phyloP scores from a whole-genome alignment of 163 green algal genomes.

The Chlamydomonas reinhardtii region DNA sequence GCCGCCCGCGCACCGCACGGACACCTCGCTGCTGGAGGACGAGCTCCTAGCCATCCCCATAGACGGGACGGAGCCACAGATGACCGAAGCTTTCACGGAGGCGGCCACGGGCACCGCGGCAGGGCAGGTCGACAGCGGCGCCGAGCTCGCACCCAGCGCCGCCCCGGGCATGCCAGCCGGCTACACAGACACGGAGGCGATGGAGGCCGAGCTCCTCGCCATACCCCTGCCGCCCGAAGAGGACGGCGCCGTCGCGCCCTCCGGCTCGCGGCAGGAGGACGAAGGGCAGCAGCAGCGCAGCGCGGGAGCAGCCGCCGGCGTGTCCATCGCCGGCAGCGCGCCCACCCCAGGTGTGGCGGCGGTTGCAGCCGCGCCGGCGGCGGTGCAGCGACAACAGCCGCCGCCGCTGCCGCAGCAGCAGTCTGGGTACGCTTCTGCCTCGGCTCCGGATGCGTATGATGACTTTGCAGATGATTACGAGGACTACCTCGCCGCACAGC shows the following conservation, averaged over 20 bases:
- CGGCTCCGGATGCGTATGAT: neutral
- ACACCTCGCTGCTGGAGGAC: too few species aligned
- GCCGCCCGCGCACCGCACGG: neutral
- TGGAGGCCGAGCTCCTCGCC: constrained; percentile 9
- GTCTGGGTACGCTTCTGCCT: neutral
- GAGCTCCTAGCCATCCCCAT: too few species aligned
- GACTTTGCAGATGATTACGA: constrained; percentile 30
- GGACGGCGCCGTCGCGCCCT: too few species aligned
- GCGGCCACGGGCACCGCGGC: too few species aligned
- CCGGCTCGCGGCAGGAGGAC: neutral
- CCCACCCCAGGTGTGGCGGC: neutral
- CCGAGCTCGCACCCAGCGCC: too few species aligned
- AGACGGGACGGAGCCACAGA: too few species aligned
- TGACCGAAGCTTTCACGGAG: too few species aligned
- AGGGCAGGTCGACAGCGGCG: too few species aligned
- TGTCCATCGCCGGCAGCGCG: neutral
- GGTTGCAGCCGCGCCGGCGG: neutral
- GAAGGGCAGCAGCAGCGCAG: neutral
- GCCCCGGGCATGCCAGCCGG: too few species aligned
- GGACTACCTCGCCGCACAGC: constrained; percentile 42
- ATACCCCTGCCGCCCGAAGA: neutral
- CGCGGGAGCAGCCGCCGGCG: neutral
- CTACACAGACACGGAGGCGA: neutral
- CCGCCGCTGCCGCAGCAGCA: too few species aligned
- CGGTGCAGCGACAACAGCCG: neutral